Conservation (phyloP, 2,329 filamentous ascomycete genomes). For the Fusarium fujikuroi region DNA sequence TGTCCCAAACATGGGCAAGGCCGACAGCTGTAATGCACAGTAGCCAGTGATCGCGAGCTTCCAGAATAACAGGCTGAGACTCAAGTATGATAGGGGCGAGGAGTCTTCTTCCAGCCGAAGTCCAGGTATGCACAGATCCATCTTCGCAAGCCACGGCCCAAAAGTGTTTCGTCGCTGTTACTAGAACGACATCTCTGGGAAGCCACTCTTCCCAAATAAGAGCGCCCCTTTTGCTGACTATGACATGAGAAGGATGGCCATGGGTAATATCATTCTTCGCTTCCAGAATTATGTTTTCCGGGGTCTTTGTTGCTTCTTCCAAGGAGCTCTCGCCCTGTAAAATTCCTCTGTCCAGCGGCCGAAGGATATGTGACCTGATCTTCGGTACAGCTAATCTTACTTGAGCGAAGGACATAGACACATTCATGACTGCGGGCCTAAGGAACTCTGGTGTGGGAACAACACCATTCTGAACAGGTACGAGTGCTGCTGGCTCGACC, state of each 20-base stretch:
- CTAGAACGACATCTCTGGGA: constrained; percentile 85
- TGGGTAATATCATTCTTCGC: constrained; percentile 83
- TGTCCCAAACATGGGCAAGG: constrained; percentile 92
- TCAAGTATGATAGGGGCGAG: constrained; percentile 88
- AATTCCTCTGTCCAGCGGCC: constrained; percentile 78
- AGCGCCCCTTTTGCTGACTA: constrained; percentile 81
- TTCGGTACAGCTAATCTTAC: constrained; percentile 88
- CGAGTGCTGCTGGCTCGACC: constrained; percentile 76
- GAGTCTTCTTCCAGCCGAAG: constrained; percentile 86
- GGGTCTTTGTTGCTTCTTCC: constrained; percentile 70
- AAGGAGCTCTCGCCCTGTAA: constrained; percentile 62
- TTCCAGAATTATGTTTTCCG: constrained; percentile 83
- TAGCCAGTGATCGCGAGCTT: constrained; percentile 89
- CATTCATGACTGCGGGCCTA: constrained; percentile 86
- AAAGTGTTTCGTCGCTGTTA: constrained; percentile 89
- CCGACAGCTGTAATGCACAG: constrained; percentile 90
- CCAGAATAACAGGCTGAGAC: constrained; percentile 92
- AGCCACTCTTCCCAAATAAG: constrained; percentile 94
- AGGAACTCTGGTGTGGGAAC: constrained; percentile 83
- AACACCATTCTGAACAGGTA: constrained; percentile 67
- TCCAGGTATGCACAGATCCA: constrained; percentile 90
- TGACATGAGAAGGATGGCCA: constrained; percentile 86
- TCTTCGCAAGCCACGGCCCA: constrained; percentile 96
- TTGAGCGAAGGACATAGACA: constrained; percentile 83
- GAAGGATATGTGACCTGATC: constrained; percentile 82